Conservation (phyloP, 257 asterid genomes). For the Rhazya stricta region DNA sequence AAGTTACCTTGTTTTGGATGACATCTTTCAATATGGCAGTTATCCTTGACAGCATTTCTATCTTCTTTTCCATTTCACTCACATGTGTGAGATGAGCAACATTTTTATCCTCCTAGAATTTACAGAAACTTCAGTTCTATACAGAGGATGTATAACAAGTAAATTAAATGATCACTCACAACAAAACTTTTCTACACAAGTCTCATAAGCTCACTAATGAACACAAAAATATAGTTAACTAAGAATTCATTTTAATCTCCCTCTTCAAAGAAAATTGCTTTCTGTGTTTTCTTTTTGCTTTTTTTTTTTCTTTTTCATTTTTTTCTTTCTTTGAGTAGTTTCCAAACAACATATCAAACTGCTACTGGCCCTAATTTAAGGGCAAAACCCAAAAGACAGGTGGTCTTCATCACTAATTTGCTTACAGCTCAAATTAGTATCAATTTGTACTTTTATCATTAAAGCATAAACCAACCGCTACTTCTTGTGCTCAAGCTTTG, state of each 20-base stretch:
- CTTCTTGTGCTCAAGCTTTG: not conserved
- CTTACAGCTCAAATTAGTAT: not conserved
- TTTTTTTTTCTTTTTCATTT: not conserved
- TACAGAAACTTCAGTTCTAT: slow-evolving; percentile 20
- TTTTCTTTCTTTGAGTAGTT: not conserved
- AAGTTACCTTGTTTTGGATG: slow-evolving; percentile 79
- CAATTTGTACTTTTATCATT: not conserved
- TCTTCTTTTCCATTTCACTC: slow-evolving; percentile 94
- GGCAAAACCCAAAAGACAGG: not conserved
- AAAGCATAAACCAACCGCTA: not conserved
- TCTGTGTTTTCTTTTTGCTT: too few relatives aligned
- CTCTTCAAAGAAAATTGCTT: not conserved
- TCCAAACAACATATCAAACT: not conserved
- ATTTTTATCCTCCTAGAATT: slow-evolving; percentile 80
- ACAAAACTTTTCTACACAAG: not conserved
- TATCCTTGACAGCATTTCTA: slow-evolving; percentile 79
- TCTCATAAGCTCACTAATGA: not conserved
- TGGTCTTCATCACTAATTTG: too few relatives aligned
- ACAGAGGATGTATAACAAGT: not conserved
- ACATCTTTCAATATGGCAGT: slow-evolving; percentile 88
- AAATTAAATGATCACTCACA: not conserved
- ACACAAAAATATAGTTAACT: not conserved
- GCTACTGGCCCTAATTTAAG: not conserved
- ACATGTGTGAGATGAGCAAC: slow-evolving; percentile 94
- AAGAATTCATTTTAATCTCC: too few relatives aligned